Percentiles rank a stretch among this genome's conserved stretches.
Conservation (phyloP, 208 protist genomes). For the Acanthamoeba culbertsoni region DNA sequence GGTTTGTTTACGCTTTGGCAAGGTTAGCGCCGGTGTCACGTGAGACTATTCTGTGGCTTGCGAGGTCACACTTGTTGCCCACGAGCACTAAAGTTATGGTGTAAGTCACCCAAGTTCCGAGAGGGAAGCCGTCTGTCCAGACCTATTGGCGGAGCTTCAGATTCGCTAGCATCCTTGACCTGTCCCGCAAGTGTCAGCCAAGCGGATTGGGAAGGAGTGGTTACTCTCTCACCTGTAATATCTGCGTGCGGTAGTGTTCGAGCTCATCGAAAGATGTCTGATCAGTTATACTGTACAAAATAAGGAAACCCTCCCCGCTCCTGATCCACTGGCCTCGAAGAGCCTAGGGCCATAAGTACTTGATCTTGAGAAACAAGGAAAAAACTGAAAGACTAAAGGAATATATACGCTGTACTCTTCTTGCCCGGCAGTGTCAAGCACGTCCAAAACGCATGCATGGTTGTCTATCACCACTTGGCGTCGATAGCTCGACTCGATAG, state of each 20-base stretch:
- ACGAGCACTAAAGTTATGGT: conserved; percentile 40
- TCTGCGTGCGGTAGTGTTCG: conserved; percentile 35
- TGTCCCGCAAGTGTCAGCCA: neutral
- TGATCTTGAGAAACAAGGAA: neutral
- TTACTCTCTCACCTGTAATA: neutral
- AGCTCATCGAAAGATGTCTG: conserved; percentile 82
- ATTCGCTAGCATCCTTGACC: neutral
- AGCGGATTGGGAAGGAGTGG: neutral
- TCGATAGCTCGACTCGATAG: conserved; percentile 55
- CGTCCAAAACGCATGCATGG: neutral
- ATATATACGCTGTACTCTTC: neutral
- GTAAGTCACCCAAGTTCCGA: neutral
- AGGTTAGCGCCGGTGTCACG: conserved; percentile 75
- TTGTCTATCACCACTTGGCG: conserved; percentile 45
- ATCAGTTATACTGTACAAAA: conserved; percentile 79
- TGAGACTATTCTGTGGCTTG: conserved; percentile 73
- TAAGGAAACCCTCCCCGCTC: conserved; percentile 78
- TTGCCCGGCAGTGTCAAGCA: conserved; percentile 56
- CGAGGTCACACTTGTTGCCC: conserved; percentile 84
- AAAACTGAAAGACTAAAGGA: neutral
- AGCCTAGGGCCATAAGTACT: neutral
- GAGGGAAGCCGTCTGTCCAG: neutral
- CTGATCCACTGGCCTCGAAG: conserved; percentile 59
- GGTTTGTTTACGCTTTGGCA: conserved; percentile 69
- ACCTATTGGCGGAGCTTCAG: neutral